Conservation (phyloP, 176 grass and related monocot genomes). For the Zea mays region DNA sequence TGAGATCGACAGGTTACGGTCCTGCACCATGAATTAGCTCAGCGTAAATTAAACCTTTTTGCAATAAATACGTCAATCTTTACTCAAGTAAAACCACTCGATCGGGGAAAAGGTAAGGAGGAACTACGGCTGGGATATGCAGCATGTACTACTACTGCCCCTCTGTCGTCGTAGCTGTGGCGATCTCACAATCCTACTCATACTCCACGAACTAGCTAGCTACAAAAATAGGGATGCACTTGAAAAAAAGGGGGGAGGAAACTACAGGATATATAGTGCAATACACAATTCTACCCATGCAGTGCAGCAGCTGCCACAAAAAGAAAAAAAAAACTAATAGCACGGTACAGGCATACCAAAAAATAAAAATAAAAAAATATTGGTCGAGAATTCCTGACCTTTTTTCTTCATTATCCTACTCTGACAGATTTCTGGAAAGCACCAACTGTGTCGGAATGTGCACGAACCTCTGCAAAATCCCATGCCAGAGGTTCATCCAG, state of each 20-base stretch:
- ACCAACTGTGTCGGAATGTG: constrained; percentile 96
- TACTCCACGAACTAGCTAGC: constrained; percentile 39
- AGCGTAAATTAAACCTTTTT: neutral
- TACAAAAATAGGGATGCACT: constrained; percentile 19
- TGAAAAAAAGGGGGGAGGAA: neutral
- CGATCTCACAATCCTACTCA: constrained; percentile 46
- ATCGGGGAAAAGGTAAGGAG: constrained; percentile 16
- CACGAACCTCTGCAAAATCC: constrained; percentile 96
- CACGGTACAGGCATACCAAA: constrained; percentile 15
- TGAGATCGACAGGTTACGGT: neutral
- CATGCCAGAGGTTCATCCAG: constrained; percentile 81
- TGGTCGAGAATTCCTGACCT: constrained; percentile 14
- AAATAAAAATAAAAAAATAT: too few species aligned
- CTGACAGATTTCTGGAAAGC: constrained; percentile 88
- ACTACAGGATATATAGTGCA: neutral
- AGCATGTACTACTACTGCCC: constrained; percentile 28
- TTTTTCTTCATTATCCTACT: constrained; percentile 33
- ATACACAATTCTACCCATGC: constrained; percentile 30
- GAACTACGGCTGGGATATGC: constrained; percentile 21
- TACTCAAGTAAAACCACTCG: constrained; percentile 52
- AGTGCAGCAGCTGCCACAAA: neutral
- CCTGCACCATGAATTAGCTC: constrained; percentile 23
- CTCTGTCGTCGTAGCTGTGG: constrained; percentile 29
- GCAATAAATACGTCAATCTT: constrained; percentile 26
- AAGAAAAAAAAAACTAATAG: neutral